These are phyloP conservation scores for Cynanchum wilfordii DNA, from an alignment of 257 asterid genomes.

Conservation along the genomic window DNA sequence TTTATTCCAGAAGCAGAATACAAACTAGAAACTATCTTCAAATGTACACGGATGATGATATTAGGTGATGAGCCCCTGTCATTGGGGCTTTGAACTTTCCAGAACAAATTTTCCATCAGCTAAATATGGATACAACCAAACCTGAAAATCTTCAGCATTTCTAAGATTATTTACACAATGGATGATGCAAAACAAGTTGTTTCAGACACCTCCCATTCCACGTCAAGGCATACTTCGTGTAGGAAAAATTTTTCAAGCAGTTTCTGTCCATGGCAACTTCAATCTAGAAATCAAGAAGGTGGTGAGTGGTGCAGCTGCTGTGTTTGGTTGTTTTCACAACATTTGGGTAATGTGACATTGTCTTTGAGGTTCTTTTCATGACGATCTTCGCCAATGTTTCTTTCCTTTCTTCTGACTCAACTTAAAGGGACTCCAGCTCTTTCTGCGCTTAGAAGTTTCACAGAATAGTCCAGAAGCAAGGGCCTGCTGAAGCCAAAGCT, in stretches of 20 bases:
- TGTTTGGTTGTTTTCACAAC: slow-evolving; percentile 8
- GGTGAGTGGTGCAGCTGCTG: not conserved
- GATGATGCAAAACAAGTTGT: slow-evolving; percentile 31
- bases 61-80: slow-evolving; percentile 20
- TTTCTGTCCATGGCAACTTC: not conserved
- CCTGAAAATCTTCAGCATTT: slow-evolving; percentile 13
- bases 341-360: not conserved
- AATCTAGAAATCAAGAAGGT: not conserved
- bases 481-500: slow-evolving; percentile 95
- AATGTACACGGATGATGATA: slow-evolving; percentile 33
- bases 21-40: slow-evolving; percentile 25
- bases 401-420: slow-evolving; percentile 74
- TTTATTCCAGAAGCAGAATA: slow-evolving; percentile 15
- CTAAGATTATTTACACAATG: slow-evolving; percentile 39
- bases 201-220: slow-evolving; percentile 11
- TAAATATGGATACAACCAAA: slow-evolving; percentile 17
- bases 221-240: slow-evolving; percentile 15
- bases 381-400: slow-evolving; percentile 81
- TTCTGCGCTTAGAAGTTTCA: slow-evolving; percentile 83
- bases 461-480: slow-evolving; percentile 90
- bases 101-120: slow-evolving; percentile 10
- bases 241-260: not conserved
- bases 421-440: slow-evolving; percentile 98
- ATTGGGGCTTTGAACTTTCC: not conserved
- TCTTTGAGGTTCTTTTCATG: slow-evolving; percentile 31